These are phyloP conservation scores for Pestalotiopsis sp. DNA, from an alignment of 2,329 filamentous ascomycete genomes.

Conservation along the genomic window DNA sequence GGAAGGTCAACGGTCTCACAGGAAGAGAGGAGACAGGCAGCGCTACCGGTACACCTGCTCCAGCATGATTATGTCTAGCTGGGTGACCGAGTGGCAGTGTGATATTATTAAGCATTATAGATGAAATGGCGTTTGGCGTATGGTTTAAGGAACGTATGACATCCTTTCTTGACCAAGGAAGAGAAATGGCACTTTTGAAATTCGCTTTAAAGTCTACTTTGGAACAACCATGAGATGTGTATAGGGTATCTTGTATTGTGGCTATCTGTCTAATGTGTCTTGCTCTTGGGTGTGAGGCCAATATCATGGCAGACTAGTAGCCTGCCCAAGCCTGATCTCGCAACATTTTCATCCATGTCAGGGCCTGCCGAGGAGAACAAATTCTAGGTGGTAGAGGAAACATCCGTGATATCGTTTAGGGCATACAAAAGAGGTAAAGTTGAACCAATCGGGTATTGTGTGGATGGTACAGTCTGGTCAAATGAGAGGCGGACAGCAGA, in stretches of 20 bases:
- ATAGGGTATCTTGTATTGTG: not conserved
- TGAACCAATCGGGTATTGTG: too few species aligned
- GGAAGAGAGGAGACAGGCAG: slow-evolving; percentile 61
- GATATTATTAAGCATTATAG: not conserved
- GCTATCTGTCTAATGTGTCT: not conserved
- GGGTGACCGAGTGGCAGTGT: not conserved
- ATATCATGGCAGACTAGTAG: not conserved
- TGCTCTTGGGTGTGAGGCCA: not conserved
- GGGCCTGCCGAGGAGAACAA: not conserved
- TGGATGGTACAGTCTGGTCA: too few species aligned
- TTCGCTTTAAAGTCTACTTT: not conserved
- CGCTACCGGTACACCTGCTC: slow-evolving; percentile 62
- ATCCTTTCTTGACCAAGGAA: not conserved
- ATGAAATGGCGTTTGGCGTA: not conserved
- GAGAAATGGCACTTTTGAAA: not conserved
- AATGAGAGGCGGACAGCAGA: not conserved
- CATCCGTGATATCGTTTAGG: too few species aligned
- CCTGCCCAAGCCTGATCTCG: not conserved
- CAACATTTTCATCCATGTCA: not conserved
- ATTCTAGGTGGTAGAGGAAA: not conserved
- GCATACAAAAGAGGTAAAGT: too few species aligned
- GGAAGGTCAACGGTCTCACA: slow-evolving; percentile 57
- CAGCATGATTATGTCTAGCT: slow-evolving; percentile 27
- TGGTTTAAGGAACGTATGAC: not conserved
- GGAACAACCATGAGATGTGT: not conserved